Base-by-base conservation (phyloP, 1,139 yeast genomes). In the Protomyces macrosporus region DNA sequence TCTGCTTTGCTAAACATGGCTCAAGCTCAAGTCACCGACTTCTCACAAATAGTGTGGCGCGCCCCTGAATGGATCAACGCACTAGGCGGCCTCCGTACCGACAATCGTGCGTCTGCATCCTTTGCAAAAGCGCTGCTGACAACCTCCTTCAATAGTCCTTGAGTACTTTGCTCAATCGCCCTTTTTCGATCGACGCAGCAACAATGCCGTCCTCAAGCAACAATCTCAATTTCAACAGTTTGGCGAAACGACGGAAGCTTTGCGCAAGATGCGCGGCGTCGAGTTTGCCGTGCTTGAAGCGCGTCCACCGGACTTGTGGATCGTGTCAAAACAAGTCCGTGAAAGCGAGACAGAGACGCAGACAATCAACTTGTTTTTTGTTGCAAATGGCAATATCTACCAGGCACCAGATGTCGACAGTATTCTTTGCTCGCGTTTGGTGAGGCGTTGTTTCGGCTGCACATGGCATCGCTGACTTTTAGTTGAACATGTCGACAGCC, bases 131-230 rank as follows among this genome's bases (percentile, higher is more conserved):
- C 10, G 35, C 33, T 30, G 16, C 23, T n/a, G 12, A 14, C 16
- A 7, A 23, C 16, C 37, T 16, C 6, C 57, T 35, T 35, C 12
- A 39, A 6, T 9, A 68, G 70, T 93, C 1, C 80, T 93, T 23
- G 98, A 93, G 68, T 93, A 93, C 75, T 90, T 95, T 73, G 80
- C 97, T 3, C 88, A 89, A 69, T 88, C 96, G 3, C 98, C 99
- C 1, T 95, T 93, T 75, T 93, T 88, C 73, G 98, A 93, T 73
- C 82, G 97, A 69, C 85, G 96, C 0, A 88, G 97, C 58, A 93
- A 90, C 75, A 93, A 93, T 75, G 98, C 91, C 75, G 95, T 90
- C 42, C 81, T 95, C 51, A 88, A 88, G 76, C 93, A 93, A 98
- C 99, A 93, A 75, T 83, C 87, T 67, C 98, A 91, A 74, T 90